phyloP scores from a whole-genome alignment of 148 eudicot genomes.

The Rhododendron kiyosumense region DNA sequence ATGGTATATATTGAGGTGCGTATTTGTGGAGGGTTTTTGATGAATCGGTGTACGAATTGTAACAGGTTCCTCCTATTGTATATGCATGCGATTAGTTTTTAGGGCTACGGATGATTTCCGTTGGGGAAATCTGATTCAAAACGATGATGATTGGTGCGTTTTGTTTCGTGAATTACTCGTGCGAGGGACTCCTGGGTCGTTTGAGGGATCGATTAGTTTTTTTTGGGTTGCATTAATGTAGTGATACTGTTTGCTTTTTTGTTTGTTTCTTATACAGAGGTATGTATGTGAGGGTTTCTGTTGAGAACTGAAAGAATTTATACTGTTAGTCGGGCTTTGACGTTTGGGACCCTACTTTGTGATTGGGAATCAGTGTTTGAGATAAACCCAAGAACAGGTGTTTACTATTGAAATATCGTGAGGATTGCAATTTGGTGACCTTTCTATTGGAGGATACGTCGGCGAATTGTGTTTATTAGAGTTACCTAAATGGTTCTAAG shows the following conservation, averaged over 20 bases:
- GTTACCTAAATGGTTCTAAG: background rate
- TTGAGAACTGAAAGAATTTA: background rate
- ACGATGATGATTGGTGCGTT: background rate
- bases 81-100: background rate
- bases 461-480: background rate
- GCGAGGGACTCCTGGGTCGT: background rate
- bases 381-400: background rate
- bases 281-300: background rate
- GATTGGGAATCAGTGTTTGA: background rate
- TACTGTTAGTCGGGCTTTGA: background rate
- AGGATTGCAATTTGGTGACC: background rate
- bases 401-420: background rate
- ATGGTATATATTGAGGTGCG: background rate
- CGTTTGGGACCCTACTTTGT: background rate
- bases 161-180: background rate
- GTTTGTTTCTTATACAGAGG: background rate
- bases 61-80: background rate
- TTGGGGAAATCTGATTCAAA: background rate
- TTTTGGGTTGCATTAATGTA: background rate
- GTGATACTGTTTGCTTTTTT: background rate
- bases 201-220: background rate
- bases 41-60: background rate
- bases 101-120: background rate
- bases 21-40: background rate
- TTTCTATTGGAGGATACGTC: background rate